Conservation (phyloP, 192 early-diverging fungal species). For the Phlyctochytrium planicorne region DNA sequence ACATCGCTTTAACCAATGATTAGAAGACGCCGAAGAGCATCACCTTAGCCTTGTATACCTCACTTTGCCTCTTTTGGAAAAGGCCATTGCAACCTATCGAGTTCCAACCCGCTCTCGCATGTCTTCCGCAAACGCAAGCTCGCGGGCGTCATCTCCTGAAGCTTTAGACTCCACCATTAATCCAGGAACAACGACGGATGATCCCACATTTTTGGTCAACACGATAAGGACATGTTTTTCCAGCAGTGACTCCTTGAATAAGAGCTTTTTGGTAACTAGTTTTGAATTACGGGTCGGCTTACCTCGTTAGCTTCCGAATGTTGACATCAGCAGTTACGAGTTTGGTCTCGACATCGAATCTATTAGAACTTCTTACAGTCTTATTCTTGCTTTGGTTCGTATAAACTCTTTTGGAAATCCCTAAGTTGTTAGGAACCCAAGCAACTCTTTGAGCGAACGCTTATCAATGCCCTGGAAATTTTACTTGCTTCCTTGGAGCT, state of each 20-base stretch:
- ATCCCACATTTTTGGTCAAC: slow-evolving; percentile 27
- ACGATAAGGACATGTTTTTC: slow-evolving; percentile 40
- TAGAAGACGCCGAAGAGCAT: slow-evolving; percentile 11
- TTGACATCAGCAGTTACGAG: slow-evolving; percentile 4
- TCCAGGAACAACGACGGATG: too few species aligned
- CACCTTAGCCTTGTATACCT: slow-evolving; percentile 35
- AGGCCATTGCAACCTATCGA: slow-evolving; percentile 30
- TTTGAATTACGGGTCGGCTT: background rate
- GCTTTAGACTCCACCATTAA: background rate
- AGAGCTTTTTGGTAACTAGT: slow-evolving; percentile 36
- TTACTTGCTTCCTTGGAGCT: slow-evolving; percentile 51
- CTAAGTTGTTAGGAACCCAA: slow-evolving; percentile 19
- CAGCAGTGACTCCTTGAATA: slow-evolving; percentile 36
- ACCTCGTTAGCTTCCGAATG: slow-evolving; percentile 15
- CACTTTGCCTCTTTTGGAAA: slow-evolving; percentile 32
- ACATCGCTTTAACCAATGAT: too few species aligned
- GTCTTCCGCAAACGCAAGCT: background rate
- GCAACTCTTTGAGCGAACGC: slow-evolving; percentile 35
- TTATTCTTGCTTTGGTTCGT: slow-evolving; percentile 26
- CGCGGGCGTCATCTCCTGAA: background rate
- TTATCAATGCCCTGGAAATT: slow-evolving; percentile 58
- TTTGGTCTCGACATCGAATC: slow-evolving; percentile 36
- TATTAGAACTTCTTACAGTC: slow-evolving; percentile 30
- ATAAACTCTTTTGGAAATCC: background rate
- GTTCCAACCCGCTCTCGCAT: background rate